These are phyloP conservation scores for Fusarium scirpi DNA, from an alignment of 2,329 filamentous ascomycete genomes.

Conservation along the genomic window DNA sequence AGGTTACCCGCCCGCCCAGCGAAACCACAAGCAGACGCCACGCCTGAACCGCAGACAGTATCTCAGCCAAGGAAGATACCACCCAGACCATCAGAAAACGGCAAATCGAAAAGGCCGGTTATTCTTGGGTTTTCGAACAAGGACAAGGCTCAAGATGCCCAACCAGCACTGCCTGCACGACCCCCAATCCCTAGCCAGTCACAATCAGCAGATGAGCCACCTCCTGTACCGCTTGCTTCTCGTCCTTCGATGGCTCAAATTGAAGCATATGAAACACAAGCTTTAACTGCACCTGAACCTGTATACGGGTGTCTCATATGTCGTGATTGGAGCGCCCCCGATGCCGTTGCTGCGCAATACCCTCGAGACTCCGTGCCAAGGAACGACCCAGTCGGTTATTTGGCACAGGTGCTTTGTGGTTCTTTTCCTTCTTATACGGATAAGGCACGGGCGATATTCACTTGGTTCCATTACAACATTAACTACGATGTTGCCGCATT, in stretches of 20 bases:
- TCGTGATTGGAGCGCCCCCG: constrained; percentile 87
- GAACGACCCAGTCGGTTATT: constrained; percentile 73
- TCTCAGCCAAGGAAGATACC: constrained; percentile 35
- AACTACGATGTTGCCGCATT: constrained; percentile 85
- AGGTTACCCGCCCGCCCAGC: constrained; percentile 63
- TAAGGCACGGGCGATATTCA: constrained; percentile 92
- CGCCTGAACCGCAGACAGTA: constrained; percentile 19
- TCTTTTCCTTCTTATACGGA: constrained; percentile 87
- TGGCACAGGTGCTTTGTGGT: constrained; percentile 81
- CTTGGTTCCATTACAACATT: constrained; percentile 96
- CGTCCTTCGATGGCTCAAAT: constrained; percentile 66
- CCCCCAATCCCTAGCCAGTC: constrained; percentile 34
- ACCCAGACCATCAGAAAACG: constrained; percentile 24
- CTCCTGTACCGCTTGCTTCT: constrained; percentile 64
- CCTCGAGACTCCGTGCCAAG: constrained; percentile 77
- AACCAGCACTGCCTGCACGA: constrained; percentile 25
- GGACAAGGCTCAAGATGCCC: constrained; percentile 22
- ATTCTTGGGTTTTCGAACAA: constrained; percentile 36
- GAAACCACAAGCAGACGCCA: constrained; percentile 42
- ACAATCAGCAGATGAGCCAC: constrained; percentile 56
- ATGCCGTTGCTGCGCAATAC: constrained; percentile 81
- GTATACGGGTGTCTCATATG: constrained; percentile 77
- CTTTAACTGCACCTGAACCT: constrained; percentile 42
- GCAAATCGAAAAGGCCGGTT: constrained; percentile 29
- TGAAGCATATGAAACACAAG: constrained; percentile 56